Evolutionary conservation across 805 yeast genomes (phyloP).

Genomic region (Ogataea philodendri): DNA sequence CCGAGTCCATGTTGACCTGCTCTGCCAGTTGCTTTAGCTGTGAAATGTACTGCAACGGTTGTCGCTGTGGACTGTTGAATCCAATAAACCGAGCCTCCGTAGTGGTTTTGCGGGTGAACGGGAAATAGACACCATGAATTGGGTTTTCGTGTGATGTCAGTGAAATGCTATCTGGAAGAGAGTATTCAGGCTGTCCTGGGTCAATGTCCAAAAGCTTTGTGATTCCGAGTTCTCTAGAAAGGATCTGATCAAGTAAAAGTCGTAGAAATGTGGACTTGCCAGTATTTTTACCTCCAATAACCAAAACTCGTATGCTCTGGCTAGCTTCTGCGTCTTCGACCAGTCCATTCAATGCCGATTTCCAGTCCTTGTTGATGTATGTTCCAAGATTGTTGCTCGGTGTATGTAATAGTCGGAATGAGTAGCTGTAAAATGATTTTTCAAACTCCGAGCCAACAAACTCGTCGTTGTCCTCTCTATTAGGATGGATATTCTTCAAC

Average conservation of each 20-base stretch:
- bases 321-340: constrained; percentile 9
- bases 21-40: constrained; percentile 41
- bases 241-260: constrained; percentile 48
- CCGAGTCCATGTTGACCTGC: constrained; percentile 30
- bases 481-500: constrained; percentile 42
- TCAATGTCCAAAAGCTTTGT: constrained; percentile 69
- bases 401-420: constrained; percentile 38
- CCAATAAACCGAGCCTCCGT: constrained; percentile 50
- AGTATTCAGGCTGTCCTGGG: constrained; percentile 85
- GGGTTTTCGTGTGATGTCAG: constrained; percentile 38
- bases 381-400: constrained; percentile 30
- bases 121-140: constrained; percentile 39
- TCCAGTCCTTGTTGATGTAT: constrained; percentile 30
- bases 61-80: constrained; percentile 62
- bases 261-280: constrained; percentile 78
- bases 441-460: constrained; percentile 22
- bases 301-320: constrained; percentile 32
- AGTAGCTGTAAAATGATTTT: constrained; percentile 30
- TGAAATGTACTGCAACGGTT: constrained; percentile 54
- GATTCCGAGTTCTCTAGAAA: constrained; percentile 26
- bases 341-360: constrained; percentile 15
- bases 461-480: constrained; percentile 14
- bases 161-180: constrained; percentile 70
- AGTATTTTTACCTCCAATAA: constrained; percentile 68
- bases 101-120: constrained; percentile 31